Base-by-base conservation (phyloP, 2,329 filamentous ascomycete genomes). In the Fusarium praegraminearum region DNA sequence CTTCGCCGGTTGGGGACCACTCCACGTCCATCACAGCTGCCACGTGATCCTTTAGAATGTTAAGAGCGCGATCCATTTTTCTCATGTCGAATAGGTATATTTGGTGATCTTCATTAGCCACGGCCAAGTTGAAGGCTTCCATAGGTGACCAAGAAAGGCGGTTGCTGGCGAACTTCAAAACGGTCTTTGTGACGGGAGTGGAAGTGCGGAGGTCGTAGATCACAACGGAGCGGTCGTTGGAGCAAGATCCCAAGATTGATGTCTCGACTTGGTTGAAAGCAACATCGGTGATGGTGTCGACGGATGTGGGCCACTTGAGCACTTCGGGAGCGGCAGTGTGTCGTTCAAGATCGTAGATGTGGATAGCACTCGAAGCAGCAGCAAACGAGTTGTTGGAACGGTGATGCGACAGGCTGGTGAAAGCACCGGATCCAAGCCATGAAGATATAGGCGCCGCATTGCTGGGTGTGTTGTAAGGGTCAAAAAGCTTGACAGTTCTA, bases 251-350 rank as follows among this genome's bases (percentile, higher is more conserved):
- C 32, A 99, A 84, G 44, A 99, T 89, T 0, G 93, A 97, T 1
- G 95, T 97, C 83, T 99, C 96, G 38, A 93, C 92, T 77, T 97
- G 91, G 82, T 98, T 99, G 83, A 98, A 97, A 43, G 92, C 87
- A 61, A 98, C 87, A 15, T 91, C 87, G 44, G 89, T 97, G 80
- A 98, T 96, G 6, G 96, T 98, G 79, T 97, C 96, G 62, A 93
- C 90, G 12, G 91, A 89, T 7, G 92, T 96, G 7, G 95, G 95
- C 93, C 94, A 98, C 67, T 89, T 87, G 16, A 98, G 85, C 26
- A 92, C 91, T 79, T 97, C 93, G 8, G 92, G 90, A 1, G 94
- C 92, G 1, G 92, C 90, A 30, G 91, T 93, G 60, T 93, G 91
- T 44, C 93, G 88, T 54, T 93, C 91, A 46, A 96, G 86, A 77